Evolutionary conservation across 106 monocot genomes (phyloP), one percentile per base, ranked within the genome.

Genomic region (Chionographis japonica): DNA sequence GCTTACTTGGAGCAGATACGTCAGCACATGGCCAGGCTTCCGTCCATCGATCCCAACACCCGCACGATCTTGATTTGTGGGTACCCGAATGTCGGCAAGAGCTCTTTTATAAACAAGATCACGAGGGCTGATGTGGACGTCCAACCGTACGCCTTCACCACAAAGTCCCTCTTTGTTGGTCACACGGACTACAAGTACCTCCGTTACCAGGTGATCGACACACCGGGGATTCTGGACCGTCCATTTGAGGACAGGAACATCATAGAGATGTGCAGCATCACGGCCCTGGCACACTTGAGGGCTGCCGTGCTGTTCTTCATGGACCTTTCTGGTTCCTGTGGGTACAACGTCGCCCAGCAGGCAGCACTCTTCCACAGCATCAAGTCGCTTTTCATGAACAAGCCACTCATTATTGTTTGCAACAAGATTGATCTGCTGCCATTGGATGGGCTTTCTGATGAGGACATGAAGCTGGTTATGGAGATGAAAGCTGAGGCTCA

Each of bases 241-340:
- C 98, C 98, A 12, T 85, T 98, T 66, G 93, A 98, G 70, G 98
- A 93, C 54, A 80, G 93, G 62, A 98, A 98, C 60, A 93, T 90
- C 49, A 98, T 98, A 7, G 98, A 98, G 69, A 98, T 98, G 98
- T 98, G 98, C 79, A 98, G 93, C 58, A 93, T 98, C 59, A 93
- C 93, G 4, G 98, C 98, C 13, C 51, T 98, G 53, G 85, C 90
- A 0, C 87, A 98, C 60, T 73, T 98, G 19, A 83, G 87, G 58
- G 79, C 98, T 56, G 86, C 98, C 36, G 83, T 98, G 43, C 65
- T 98, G 37, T 98, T 93, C 78, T 93, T 98, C 58, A 67, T 98
- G n/a, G 98, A 98, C 63, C 75, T 98, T 3, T 93, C 93, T 5
- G 98, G 98, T 0, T 90, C 98, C 40, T 98, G 98, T 73, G 98